Conservation (phyloP, 2,329 filamentous ascomycete genomes). For the Ambrosiella xylebori region DNA sequence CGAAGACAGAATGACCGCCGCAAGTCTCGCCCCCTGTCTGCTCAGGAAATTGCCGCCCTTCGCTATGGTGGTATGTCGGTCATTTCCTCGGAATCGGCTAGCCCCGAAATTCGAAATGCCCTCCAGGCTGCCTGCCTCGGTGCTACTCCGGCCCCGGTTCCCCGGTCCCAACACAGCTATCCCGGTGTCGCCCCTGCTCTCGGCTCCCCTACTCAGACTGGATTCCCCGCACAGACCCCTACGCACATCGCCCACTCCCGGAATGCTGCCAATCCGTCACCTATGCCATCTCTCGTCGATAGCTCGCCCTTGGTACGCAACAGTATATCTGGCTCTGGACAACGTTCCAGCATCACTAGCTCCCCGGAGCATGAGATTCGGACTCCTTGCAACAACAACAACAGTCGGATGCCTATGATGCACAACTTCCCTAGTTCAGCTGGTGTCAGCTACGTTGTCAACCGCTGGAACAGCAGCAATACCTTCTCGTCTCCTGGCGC, state of each 20-base stretch:
- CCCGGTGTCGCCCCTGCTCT: neutral
- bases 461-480: slow-evolving; percentile 36
- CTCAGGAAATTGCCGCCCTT: slow-evolving; percentile 54
- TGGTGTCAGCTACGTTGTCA: slow-evolving; percentile 34
- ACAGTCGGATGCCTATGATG: neutral
- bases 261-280: slow-evolving; percentile 11
- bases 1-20: slow-evolving; percentile 81
- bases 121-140: slow-evolving; percentile 16
- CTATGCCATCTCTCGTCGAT: slow-evolving; percentile 11
- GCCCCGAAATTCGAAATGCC: slow-evolving; percentile 15
- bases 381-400: slow-evolving; percentile 7
- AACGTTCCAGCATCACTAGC: slow-evolving; percentile 7
- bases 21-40: slow-evolving; percentile 67
- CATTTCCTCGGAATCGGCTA: slow-evolving; percentile 27
- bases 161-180: slow-evolving; percentile 16
- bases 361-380: slow-evolving; percentile 12
- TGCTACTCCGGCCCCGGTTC: slow-evolving; percentile 16
- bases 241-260: slow-evolving; percentile 18
- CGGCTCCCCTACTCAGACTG: slow-evolving; percentile 3
- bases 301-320: slow-evolving; percentile 9
- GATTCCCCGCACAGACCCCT: slow-evolving; percentile 15
- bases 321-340: neutral
- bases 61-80: slow-evolving; percentile 37
- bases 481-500: slow-evolving; percentile 33
- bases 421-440: slow-evolving; percentile 20